Percentiles rank a stretch among this genome's conserved stretches.
phyloP scores from a whole-genome alignment of 805 yeast species.

The Candida ficus region DNA sequence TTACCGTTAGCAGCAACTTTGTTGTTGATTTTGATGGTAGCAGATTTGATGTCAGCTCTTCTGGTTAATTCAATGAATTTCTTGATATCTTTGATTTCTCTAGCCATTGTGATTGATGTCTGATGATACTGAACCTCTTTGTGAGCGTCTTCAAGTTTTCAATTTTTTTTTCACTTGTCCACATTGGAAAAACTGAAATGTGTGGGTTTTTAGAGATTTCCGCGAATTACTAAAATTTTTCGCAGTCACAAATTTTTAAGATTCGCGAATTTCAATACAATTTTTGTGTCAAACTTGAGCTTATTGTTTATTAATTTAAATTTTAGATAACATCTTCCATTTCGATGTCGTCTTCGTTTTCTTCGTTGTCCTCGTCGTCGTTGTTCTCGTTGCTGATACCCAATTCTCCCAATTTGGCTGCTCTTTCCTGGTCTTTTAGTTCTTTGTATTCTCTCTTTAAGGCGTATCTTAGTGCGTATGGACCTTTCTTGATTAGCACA shows the following conservation, averaged over 20 bases:
- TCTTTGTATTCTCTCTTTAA: conserved; percentile 86
- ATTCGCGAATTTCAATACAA: background rate
- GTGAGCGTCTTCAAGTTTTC: conserved; percentile 16
- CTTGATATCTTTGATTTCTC: conserved; percentile 94
- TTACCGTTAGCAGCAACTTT: conserved; percentile 78
- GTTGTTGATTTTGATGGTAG: conserved; percentile 91
- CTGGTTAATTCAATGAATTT: conserved; percentile 94
- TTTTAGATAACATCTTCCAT: conserved; percentile 61
- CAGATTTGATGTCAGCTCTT: conserved; percentile 91
- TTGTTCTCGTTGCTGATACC: conserved; percentile 25
- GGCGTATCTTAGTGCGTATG: conserved; percentile 88
- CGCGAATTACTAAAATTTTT: background rate
- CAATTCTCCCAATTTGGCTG: conserved; percentile 53
- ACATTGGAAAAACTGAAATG: conserved; percentile 3
- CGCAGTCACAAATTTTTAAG: conserved; percentile 9
- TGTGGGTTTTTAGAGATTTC: conserved; percentile 9
- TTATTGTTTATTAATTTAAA: background rate
- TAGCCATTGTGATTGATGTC: conserved; percentile 17
- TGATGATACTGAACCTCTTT: conserved; percentile 4
- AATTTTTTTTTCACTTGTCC: background rate
- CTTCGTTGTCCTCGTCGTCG: conserved; percentile 41
- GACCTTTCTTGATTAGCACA: conserved; percentile 85
- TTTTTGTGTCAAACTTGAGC: background rate
- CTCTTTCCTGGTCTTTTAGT: conserved; percentile 70
- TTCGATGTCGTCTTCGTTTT: conserved; percentile 63